These are phyloP conservation scores for Penicillium vulpinum DNA, from an alignment of 2,329 filamentous ascomycete genomes.

Conservation along the genomic window DNA sequence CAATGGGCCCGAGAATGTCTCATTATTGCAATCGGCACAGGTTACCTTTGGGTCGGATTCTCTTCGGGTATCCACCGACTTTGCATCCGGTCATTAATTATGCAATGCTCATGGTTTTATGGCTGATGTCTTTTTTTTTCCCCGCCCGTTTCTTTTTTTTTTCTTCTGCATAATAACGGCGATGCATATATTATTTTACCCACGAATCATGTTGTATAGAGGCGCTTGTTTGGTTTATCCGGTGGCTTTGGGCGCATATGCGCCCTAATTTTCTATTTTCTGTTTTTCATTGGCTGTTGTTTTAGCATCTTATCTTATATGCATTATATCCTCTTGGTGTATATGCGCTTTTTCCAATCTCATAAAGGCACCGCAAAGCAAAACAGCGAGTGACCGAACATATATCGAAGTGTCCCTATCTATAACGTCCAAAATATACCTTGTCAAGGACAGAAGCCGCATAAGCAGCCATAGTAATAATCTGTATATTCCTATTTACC, in stretches of 20 bases:
- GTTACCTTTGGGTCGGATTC: background rate
- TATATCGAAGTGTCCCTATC: too few relatives aligned
- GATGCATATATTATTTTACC: constrained; percentile 17
- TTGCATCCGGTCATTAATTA: constrained; percentile 4
- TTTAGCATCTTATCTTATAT: background rate
- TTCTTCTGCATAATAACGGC: constrained; percentile 14
- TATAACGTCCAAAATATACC: too few relatives aligned
- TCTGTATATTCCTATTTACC: too few relatives aligned
- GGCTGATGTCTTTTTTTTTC: constrained; percentile 5
- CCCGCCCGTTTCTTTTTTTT: background rate
- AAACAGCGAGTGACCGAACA: background rate
- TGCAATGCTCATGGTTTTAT: constrained; percentile 1
- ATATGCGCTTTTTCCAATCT: background rate
- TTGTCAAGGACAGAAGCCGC: too few relatives aligned
- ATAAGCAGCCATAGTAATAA: too few relatives aligned
- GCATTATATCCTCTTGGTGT: constrained; percentile 2
- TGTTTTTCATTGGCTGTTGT: background rate
- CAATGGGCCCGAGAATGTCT: constrained; percentile 3
- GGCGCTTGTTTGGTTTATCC: constrained; percentile 15
- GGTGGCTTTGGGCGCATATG: background rate
- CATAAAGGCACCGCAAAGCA: background rate
- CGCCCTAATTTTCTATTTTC: background rate
- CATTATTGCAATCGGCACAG: background rate
- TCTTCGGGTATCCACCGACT: background rate
- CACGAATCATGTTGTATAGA: constrained; percentile 25